Conservation (phyloP, 495 filamentous ascomycete species). For the Hypoxylon intermedium region DNA sequence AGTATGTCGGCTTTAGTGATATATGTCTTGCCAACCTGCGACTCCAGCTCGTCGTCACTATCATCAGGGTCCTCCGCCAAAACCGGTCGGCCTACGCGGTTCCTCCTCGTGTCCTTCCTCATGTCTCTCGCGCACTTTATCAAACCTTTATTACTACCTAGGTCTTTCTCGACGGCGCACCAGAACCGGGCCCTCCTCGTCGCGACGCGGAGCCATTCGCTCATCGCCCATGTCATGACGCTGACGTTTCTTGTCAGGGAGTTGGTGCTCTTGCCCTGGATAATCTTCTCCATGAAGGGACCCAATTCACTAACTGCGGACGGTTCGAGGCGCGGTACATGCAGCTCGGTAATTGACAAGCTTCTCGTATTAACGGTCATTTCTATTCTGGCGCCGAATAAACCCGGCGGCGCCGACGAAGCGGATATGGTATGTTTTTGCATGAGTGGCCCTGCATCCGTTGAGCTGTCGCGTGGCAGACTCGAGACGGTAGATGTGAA, state of each 20-base stretch:
- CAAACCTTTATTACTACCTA: slow-evolving; percentile 42
- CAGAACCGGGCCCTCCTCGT: slow-evolving; percentile 55
- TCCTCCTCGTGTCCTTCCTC: slow-evolving; percentile 34
- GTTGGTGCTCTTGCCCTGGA: slow-evolving; percentile 36
- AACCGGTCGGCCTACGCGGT: slow-evolving; percentile 15
- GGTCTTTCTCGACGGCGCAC: slow-evolving; percentile 51
- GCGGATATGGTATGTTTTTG: slow-evolving; percentile 53
- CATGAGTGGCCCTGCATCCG: slow-evolving; percentile 41
- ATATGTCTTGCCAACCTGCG: slow-evolving; percentile 12
- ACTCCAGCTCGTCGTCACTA: slow-evolving; percentile 21
- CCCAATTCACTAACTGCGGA: slow-evolving; percentile 51
- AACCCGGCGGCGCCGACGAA: slow-evolving; percentile 44
- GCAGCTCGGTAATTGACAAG: slow-evolving; percentile 47
- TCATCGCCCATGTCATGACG: slow-evolving; percentile 59
- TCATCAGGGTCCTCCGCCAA: slow-evolving; percentile 28
- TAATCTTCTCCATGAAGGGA: slow-evolving; percentile 46
- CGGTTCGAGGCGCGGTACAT: slow-evolving; percentile 52
- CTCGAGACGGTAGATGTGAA: slow-evolving; percentile 58
- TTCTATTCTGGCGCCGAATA: slow-evolving; percentile 56
- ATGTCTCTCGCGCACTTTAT: slow-evolving; percentile 35
- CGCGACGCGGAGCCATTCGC: slow-evolving; percentile 58
- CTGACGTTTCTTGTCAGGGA: slow-evolving; percentile 52
- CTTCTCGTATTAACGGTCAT: slow-evolving; percentile 56
- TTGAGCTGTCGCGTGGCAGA: slow-evolving; percentile 37
- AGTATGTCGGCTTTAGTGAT: slow-evolving; percentile 41